Evolutionary conservation across 768 basidiomycete genomes (phyloP).

Genomic region (Lentinula lateritia): DNA sequence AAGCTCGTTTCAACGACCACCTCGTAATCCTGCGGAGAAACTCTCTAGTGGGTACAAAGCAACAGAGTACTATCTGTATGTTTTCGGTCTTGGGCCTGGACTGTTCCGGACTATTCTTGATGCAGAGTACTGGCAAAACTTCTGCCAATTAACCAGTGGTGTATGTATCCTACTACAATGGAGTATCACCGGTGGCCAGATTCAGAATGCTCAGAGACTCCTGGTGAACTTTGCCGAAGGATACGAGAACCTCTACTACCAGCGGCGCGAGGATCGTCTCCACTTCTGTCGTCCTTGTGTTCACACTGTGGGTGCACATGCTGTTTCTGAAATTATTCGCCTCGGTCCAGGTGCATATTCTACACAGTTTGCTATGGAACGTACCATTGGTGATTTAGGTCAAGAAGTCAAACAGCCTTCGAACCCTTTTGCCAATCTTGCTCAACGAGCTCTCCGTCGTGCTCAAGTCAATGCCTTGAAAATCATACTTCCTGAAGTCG

Average conservation of each 20-base stretch:
- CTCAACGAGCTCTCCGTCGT: constrained; percentile 11
- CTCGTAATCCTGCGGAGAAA: too few relatives aligned
- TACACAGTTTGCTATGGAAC: constrained; percentile 16
- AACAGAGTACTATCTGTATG: too few relatives aligned
- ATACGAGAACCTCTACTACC: constrained; percentile 15
- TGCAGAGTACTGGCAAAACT: not conserved
- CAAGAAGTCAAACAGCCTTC: constrained; percentile 15
- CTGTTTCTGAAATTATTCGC: constrained; percentile 10
- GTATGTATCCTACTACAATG: not conserved
- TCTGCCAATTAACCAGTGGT: not conserved
- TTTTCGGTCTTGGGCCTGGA: too few relatives aligned
- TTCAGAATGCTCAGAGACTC: constrained; percentile 1
- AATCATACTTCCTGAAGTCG: constrained; percentile 13
- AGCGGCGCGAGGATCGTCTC: constrained; percentile 9
- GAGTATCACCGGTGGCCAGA: not conserved
- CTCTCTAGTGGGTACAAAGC: too few relatives aligned
- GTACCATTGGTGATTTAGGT: constrained; percentile 14
- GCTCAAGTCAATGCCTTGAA: constrained; percentile 13
- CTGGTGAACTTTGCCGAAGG: constrained; percentile 11
- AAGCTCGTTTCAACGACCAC: too few relatives aligned
- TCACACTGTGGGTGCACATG: constrained; percentile 11
- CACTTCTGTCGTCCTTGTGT: constrained; percentile 15
- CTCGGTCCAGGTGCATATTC: constrained; percentile 10
- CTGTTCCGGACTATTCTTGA: too few relatives aligned
- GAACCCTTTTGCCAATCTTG: constrained; percentile 16